Evolutionary conservation across 108 stramenopile genomes (phyloP).

Genomic region (Nannochloropsis gaditana): DNA sequence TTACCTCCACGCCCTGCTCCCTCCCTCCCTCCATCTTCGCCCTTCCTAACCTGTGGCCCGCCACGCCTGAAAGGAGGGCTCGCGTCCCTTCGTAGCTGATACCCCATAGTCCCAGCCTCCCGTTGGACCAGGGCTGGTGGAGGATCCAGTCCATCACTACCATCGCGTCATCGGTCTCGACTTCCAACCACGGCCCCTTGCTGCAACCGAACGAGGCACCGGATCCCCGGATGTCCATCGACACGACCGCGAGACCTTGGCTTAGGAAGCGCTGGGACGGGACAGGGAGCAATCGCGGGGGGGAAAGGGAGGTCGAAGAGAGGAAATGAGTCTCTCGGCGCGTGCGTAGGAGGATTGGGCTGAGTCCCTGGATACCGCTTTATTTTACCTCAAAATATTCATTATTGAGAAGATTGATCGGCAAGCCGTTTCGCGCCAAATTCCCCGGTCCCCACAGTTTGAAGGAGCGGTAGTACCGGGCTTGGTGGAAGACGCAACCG

Average conservation of each 20-base stretch:
- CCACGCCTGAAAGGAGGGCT: slow-evolving; percentile 30
- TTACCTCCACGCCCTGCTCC: not conserved
- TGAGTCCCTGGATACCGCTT: slow-evolving; percentile 30
- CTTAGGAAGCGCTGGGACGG: slow-evolving; percentile 32
- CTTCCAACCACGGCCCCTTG: not conserved
- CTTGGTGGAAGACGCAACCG: slow-evolving; percentile 32
- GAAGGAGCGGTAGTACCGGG: slow-evolving; percentile 6
- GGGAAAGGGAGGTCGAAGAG: not conserved
- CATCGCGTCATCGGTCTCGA: slow-evolving; percentile 35
- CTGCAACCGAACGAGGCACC: slow-evolving; percentile 34
- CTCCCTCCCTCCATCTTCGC: not conserved
- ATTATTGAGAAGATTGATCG: not conserved
- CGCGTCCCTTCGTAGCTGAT: slow-evolving; percentile 37
- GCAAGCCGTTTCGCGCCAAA: not conserved
- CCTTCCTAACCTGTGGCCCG: not conserved
- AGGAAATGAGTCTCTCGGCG: not conserved
- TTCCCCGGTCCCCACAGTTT: not conserved
- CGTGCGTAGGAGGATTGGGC: slow-evolving; percentile 32
- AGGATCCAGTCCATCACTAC: slow-evolving; percentile 41
- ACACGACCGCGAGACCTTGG: slow-evolving; percentile 31
- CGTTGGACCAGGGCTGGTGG: slow-evolving; percentile 30
- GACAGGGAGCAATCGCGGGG: not conserved
- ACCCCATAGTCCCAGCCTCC: slow-evolving; percentile 30
- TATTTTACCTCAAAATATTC: slow-evolving; percentile 32
- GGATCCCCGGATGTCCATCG: slow-evolving; percentile 38